phyloP scores from a whole-genome alignment of 2,329 filamentous ascomycete species.

The Podosphaera leucotricha region DNA sequence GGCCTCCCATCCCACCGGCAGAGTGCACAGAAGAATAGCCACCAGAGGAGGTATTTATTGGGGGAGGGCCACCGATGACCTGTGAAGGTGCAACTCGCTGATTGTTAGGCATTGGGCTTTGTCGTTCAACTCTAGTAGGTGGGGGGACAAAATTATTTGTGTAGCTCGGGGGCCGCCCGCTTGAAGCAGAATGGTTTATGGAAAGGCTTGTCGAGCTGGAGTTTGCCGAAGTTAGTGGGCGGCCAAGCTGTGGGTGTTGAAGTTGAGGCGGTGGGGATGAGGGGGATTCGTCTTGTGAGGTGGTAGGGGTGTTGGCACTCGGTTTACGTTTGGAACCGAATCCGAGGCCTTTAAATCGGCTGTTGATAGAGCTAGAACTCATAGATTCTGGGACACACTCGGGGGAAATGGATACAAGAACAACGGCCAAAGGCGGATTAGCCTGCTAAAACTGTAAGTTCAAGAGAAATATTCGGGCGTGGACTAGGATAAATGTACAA shows the following conservation, averaged over 20 bases:
- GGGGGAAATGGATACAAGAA: not conserved
- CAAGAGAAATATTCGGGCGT: conserved; percentile 15
- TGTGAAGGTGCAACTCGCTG: conserved; percentile 16
- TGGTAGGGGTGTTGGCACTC: conserved; percentile 28
- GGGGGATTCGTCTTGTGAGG: conserved; percentile 14
- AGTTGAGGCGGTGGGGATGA: conserved; percentile 9
- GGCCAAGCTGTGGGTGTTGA: conserved; percentile 6
- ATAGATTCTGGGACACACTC: conserved; percentile 22
- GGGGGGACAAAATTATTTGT: conserved; percentile 29
- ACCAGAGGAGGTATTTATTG: conserved; percentile 40
- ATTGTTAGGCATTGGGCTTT: conserved; percentile 14
- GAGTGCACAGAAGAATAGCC: conserved; percentile 29
- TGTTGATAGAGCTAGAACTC: conserved; percentile 65
- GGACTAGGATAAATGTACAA: conserved; percentile 9
- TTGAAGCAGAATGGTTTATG: conserved; percentile 38
- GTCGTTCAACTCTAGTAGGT: conserved; percentile 26
- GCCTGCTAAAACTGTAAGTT: not conserved
- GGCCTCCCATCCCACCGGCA: conserved; percentile 17
- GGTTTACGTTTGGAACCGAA: conserved; percentile 57
- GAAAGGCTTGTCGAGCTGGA: conserved; percentile 27
- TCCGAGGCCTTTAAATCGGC: conserved; percentile 56
- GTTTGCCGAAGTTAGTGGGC: conserved; percentile 17
- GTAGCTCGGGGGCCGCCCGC: conserved; percentile 41
- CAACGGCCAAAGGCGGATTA: not conserved
- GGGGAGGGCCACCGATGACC: conserved; percentile 33